A percentile compares a stretch with the other conserved stretches of the same genome.
Conservation (phyloP, 2,329 filamentous ascomycete genomes). For the Aspergillus udagawae region DNA sequence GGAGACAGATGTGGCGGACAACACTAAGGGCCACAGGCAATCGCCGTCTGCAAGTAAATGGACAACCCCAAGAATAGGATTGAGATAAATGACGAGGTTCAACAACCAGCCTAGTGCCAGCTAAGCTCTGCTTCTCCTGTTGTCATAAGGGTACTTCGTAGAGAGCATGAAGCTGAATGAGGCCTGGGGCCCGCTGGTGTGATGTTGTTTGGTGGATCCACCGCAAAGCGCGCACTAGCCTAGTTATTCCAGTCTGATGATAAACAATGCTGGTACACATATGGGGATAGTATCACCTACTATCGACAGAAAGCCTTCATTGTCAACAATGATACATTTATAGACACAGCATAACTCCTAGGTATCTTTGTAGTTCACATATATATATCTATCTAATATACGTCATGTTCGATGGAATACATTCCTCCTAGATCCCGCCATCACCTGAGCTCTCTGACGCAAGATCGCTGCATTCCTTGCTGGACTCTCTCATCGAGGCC, state of each 20-base stretch:
- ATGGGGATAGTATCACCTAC: background rate
- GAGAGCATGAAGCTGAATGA: background rate
- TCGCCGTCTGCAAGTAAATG: background rate
- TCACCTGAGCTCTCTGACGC: conserved; percentile 16
- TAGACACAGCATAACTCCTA: background rate
- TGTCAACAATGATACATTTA: background rate
- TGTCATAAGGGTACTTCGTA: background rate
- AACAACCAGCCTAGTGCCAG: background rate
- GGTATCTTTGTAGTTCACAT: background rate
- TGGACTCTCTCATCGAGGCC: conserved; percentile 13
- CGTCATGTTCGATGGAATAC: background rate
- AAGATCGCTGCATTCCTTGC: conserved; percentile 12
- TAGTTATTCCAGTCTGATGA: background rate
- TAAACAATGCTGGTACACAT: background rate
- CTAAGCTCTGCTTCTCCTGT: background rate
- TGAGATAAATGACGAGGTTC: background rate
- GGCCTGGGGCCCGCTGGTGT: background rate
- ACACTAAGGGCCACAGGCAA: background rate
- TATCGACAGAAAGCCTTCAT: background rate
- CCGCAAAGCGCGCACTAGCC: background rate
- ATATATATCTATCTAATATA: background rate
- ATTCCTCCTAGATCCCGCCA: conserved; percentile 9
- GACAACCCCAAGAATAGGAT: background rate
- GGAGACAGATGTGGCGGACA: conserved; percentile 6
- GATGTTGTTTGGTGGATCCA: conserved; percentile 2